Conservation (phyloP, 2,329 filamentous ascomycete genomes). For the Trichoderma sp. region DNA sequence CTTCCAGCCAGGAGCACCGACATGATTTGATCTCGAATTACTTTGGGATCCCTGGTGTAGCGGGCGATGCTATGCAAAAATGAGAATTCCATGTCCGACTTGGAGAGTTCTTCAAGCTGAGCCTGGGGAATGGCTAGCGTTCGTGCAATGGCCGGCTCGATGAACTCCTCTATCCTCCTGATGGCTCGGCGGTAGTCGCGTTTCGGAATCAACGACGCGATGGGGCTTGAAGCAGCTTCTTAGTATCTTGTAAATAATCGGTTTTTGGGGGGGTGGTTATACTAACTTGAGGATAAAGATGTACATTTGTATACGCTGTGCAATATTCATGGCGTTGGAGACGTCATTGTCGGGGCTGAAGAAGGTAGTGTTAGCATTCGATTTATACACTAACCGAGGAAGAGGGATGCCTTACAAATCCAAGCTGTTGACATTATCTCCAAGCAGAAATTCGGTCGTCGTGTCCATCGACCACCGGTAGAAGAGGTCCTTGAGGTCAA, state of each 20-base stretch:
- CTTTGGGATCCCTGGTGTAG: slow-evolving; percentile 59
- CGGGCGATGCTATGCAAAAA: slow-evolving; percentile 75
- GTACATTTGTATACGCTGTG: slow-evolving; percentile 64
- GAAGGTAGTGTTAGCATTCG: neutral
- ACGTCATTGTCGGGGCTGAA: slow-evolving; percentile 56
- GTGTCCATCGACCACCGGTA: slow-evolving; percentile 65
- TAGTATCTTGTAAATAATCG: neutral
- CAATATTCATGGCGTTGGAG: slow-evolving; percentile 65
- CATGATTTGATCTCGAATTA: slow-evolving; percentile 74
- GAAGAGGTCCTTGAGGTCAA: slow-evolving; percentile 61
- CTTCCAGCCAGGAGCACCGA: slow-evolving; percentile 74
- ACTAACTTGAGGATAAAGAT: slow-evolving; percentile 48
- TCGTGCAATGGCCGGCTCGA: slow-evolving; percentile 65
- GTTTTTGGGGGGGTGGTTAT: neutral
- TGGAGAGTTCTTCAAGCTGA: slow-evolving; percentile 67
- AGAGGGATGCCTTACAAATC: slow-evolving; percentile 32
- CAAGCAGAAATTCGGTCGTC: slow-evolving; percentile 66
- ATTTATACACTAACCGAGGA: neutral
- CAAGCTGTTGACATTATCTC: slow-evolving; percentile 50
- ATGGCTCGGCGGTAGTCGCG: slow-evolving; percentile 60
- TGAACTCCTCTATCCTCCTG: slow-evolving; percentile 63
- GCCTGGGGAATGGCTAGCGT: slow-evolving; percentile 59
- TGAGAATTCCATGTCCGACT: slow-evolving; percentile 63
- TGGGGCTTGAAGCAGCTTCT: slow-evolving; percentile 43
- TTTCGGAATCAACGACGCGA: slow-evolving; percentile 57